Conservation (phyloP, 2,329 filamentous ascomycete genomes). For the Ophiostoma sp. region DNA sequence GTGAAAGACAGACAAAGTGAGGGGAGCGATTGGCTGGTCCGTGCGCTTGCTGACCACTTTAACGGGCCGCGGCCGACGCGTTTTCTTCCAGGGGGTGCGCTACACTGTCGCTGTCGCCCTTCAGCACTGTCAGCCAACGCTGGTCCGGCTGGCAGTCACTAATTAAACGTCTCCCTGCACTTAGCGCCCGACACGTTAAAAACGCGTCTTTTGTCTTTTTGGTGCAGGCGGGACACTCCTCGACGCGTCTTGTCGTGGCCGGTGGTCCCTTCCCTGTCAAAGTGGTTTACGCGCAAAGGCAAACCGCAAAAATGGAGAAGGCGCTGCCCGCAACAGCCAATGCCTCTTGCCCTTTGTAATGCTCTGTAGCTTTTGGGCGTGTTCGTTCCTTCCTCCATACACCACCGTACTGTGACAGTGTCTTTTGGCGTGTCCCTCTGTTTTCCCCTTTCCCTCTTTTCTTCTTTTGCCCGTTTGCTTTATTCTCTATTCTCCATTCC, state of each 20-base stretch:
- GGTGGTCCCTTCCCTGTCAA: background rate
- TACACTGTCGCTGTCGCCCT: background rate
- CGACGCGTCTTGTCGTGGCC: slow-evolving; percentile 26
- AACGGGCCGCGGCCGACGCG: slow-evolving; percentile 17
- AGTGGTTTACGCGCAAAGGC: background rate
- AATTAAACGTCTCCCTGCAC: slow-evolving; percentile 2
- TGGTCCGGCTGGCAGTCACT: no score
- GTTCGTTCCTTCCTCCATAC: background rate
- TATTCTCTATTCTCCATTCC: background rate
- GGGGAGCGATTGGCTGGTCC: background rate
- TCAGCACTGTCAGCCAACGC: no score
- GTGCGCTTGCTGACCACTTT: slow-evolving; percentile 7
- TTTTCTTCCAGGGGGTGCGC: background rate
- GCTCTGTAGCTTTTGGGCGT: background rate
- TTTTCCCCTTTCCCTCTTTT: background rate
- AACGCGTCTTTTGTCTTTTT: slow-evolving; percentile 24
- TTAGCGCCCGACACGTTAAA: slow-evolving; percentile 23
- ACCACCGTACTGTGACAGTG: no score
- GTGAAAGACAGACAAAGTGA: background rate
- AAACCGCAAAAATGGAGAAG: slow-evolving; percentile 24
- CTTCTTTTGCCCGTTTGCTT: background rate
- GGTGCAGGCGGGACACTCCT: background rate
- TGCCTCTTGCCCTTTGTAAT: slow-evolving; percentile 14
- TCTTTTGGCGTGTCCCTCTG: background rate
- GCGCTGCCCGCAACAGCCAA: slow-evolving; percentile 21